Percentiles rank a stretch among this genome's conserved stretches.
These are phyloP conservation scores for Paecilomyces sp. DNA, from an alignment of 2,329 filamentous ascomycete genomes.

Conservation along the genomic window DNA sequence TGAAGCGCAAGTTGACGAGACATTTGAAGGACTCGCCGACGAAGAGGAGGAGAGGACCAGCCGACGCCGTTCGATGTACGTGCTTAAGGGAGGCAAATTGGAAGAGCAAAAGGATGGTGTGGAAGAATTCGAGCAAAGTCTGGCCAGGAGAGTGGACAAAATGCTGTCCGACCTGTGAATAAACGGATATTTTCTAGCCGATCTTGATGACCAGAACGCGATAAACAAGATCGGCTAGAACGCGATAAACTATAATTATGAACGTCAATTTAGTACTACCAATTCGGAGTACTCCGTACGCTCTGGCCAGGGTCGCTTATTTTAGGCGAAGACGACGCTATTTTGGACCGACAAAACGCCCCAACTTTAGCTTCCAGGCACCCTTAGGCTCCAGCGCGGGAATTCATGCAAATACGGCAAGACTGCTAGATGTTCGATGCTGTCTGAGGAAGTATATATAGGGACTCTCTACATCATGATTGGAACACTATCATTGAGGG, in stretches of 20 bases:
- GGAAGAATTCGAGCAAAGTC: slow-evolving; percentile 56
- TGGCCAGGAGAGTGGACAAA: slow-evolving; percentile 54
- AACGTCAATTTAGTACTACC: too few species aligned
- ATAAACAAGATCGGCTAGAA: not conserved
- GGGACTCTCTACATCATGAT: not conserved
- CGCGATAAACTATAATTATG: not conserved
- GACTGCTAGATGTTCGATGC: not conserved
- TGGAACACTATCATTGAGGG: not conserved
- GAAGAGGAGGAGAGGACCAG: slow-evolving; percentile 35
- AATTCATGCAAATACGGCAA: not conserved
- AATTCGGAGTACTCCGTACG: too few species aligned
- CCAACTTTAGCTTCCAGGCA: not conserved
- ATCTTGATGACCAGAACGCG: too few species aligned
- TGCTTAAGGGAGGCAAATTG: slow-evolving; percentile 53
- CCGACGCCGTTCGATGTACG: slow-evolving; percentile 52
- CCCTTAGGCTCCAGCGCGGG: not conserved
- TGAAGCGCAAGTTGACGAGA: slow-evolving; percentile 32
- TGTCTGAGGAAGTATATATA: not conserved
- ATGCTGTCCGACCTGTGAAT: slow-evolving; percentile 17
- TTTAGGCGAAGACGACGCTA: not conserved
- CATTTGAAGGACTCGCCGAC: slow-evolving; percentile 41
- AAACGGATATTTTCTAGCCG: too few species aligned
- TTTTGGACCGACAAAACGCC: not conserved
- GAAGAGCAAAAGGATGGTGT: slow-evolving; percentile 53
- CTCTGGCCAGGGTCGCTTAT: too few species aligned